Evolutionary conservation across 345 rosid species (phyloP), one percentile per base, ranked within the genome.

Genomic region (Brassica rapa): DNA sequence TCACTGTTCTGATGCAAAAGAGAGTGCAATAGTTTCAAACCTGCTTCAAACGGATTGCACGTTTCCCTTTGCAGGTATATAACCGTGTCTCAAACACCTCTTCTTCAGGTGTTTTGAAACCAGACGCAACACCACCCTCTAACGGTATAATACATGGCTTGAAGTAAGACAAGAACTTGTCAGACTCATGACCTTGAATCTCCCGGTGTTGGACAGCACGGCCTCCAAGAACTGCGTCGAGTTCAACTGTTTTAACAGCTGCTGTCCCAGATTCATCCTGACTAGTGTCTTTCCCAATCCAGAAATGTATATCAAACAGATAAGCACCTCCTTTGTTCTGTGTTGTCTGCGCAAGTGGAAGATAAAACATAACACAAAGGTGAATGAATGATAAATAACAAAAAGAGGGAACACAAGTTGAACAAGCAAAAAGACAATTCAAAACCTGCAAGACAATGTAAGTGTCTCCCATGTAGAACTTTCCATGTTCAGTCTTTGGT

Each of bases 201-300:
- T 96, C 99, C 68, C 98, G 85, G 86, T 96, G 92, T 84, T 93
- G 99, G 73, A 96, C 98, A 30, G 98, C 98, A 74, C 98, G 98
- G 56, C 99, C 98, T 72, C 99, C 98, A 66, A 93, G 94, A 76
- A 74, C 87, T 24, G 94, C 91, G 84, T 96, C 98, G 65, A 96
- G 95, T 81, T 96, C 97, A 64, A 96, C 93, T 73, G 98, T 85
- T 83, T 96, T 96, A 64, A 91, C 86, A 76, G 99, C 99, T 73
- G 97, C 97, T n/a, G 97, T 90, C 79, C 99, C 98, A 74, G 97
- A 85, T 84, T 93, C 99, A 85, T 96, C 99, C 99, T 96, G 76
- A 65, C 90, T 93, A 27, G 98, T 86, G 77, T 96, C 98, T 87
- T 87, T 93, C 59, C 99, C 99, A 71, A 96, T 86, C 99, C 99